Conservation (phyloP, 176 grass and related monocot species). For the Oryza rufipogon region DNA sequence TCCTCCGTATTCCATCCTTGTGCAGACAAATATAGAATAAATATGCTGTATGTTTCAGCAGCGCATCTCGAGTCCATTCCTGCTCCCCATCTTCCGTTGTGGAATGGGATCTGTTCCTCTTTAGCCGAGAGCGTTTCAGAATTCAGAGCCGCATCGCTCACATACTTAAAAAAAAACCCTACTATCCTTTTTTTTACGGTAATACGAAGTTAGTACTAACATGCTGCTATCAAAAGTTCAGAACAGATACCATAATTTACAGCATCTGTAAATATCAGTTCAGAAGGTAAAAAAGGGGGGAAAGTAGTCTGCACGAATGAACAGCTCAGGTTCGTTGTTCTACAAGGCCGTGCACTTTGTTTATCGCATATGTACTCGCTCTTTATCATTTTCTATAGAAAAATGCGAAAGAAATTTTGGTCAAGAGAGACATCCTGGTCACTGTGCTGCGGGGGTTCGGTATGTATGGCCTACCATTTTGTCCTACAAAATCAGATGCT, state of each 20-base stretch:
- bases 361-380: neutral
- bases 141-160: neutral
- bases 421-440: neutral
- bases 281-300: too few relatives aligned
- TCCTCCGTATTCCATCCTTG: neutral
- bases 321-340: neutral
- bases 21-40: slow-evolving; percentile 23
- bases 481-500: slow-evolving; percentile 6
- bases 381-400: neutral
- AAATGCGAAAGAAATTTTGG: neutral
- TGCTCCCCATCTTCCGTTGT: neutral
- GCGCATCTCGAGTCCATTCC: slow-evolving; percentile 28
- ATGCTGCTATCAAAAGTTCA: neutral
- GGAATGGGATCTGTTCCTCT: neutral
- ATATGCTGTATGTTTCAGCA: neutral
- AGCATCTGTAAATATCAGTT: neutral
- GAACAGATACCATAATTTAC: neutral
- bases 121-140: neutral
- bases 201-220: too few relatives aligned
- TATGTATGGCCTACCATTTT: neutral
- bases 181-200: too few relatives aligned
- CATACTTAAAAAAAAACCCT: neutral
- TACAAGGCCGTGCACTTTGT: neutral
- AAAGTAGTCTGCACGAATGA: neutral
- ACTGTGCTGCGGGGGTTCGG: neutral